Evolutionary conservation across 2,329 filamentous ascomycete genomes (phyloP), one percentile per base, ranked within the genome.

Genomic region (Furcasterigmium sp.): DNA sequence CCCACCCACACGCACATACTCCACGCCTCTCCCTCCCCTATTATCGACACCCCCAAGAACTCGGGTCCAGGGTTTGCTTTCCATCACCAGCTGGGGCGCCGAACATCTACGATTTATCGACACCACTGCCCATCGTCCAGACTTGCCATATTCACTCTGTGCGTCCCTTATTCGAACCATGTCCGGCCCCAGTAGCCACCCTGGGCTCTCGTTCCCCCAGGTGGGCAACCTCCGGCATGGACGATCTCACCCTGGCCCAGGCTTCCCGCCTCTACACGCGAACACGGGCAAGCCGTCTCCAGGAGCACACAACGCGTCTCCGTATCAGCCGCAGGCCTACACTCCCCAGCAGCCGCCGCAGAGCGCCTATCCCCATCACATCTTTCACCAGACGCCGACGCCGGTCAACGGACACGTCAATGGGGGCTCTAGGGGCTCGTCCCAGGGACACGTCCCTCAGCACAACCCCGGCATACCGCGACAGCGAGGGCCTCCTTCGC

Each of bases 301-400:
- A 30, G 71, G 72, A 18, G 68, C 75, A 49, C 75, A 76, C 50
- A 68, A 75, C 53, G 70, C 73, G 46, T 71, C 75, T 46, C 71
- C 75, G 3, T 80, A 80, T 55, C 75, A 77, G 57, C 56, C 69
- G 42, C 71, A 75, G 50, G 64, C 69, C 46, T 80, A 80, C 57
- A 59, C 70, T 43, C 63, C 75, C 39, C 75, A 78, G 55, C 74
- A 75, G 53, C 64, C 69, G 21, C 62, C 69, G 14, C 66, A 69
- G 47, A 63, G 62, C 46, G 54, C 65, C 17, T 79, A 77, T 49
- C 59, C 72, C 17, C 74, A 76, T 51, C 73, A 76, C 50, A 63
- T 80, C 47, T 80, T 77, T 60, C 39, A 41, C 30, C 61, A 67
- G 54, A 67, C 63, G 38, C 60, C 72, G 18, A 65, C 67, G 18